Percentiles rank a stretch among this genome's conserved stretches.
Evolutionary conservation across 75 land plant species (phyloP).

Genomic region (Azolla pinnata): DNA sequence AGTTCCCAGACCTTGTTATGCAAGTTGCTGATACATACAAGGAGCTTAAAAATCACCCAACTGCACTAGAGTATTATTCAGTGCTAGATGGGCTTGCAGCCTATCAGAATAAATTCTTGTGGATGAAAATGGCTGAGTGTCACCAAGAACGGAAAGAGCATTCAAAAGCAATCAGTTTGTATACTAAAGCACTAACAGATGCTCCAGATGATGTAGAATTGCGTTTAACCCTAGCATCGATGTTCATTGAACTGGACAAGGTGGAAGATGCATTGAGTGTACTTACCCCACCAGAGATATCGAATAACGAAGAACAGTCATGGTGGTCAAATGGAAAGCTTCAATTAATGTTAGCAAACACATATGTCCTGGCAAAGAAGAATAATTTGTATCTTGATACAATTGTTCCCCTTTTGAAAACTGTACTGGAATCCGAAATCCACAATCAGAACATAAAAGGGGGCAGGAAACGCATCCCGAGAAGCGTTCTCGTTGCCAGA

Average conservation of each 20-base stretch:
- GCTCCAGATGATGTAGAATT: constrained; percentile 41
- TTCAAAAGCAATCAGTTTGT: constrained; percentile 46
- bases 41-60: constrained; percentile 35
- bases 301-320: constrained; percentile 21
- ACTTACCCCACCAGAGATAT: constrained; percentile 47
- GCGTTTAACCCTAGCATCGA: constrained; percentile 54
- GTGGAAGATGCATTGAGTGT: constrained; percentile 57
- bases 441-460: constrained; percentile 49
- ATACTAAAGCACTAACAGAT: constrained; percentile 44
- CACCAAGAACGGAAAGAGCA: constrained; percentile 34
- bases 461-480: constrained; percentile 36
- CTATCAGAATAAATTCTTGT: constrained; percentile 36
- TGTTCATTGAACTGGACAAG: constrained; percentile 45
- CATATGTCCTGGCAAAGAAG: constrained; percentile 46
- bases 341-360: constrained; percentile 39
- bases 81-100: constrained; percentile 37
- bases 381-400: constrained; percentile 47
- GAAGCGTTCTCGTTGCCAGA: constrained; percentile 42
- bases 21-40: constrained; percentile 61
- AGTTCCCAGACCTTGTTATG: constrained; percentile 36
- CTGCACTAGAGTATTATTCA: constrained; percentile 55
- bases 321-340: constrained; percentile 75
- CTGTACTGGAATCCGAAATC: constrained; percentile 49
- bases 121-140: constrained; percentile 66
- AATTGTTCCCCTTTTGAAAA: constrained; percentile 41